phyloP scores from a whole-genome alignment of 352 stramenopile genomes.

The Globisporangium splendens region DNA sequence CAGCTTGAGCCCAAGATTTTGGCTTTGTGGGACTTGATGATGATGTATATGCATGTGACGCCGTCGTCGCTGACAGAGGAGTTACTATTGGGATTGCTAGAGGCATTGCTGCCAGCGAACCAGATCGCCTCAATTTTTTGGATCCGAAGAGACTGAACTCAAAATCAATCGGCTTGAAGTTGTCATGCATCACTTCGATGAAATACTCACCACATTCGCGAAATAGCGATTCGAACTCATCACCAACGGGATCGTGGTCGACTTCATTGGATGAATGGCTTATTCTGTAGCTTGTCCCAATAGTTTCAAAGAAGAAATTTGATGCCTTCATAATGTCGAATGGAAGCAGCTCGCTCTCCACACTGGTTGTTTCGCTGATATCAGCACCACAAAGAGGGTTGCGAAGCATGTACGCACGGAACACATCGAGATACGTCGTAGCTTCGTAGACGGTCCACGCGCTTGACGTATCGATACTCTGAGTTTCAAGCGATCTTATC shows the following conservation, averaged over 20 bases:
- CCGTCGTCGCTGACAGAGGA: slow-evolving; percentile 7
- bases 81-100: slow-evolving; percentile 16
- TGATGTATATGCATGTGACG: slow-evolving; percentile 1
- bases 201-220: slow-evolving; percentile 17
- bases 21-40: slow-evolving; percentile 28
- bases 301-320: slow-evolving; percentile 61
- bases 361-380: slow-evolving; percentile 5
- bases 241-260: slow-evolving; percentile 14
- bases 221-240: slow-evolving; percentile 28
- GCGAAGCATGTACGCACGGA: slow-evolving; percentile 53
- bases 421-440: slow-evolving; percentile 56
- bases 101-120: slow-evolving; percentile 16
- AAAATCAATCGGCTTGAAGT: slow-evolving; percentile 47
- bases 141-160: slow-evolving; percentile 27
- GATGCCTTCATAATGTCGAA: slow-evolving; percentile 30
- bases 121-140: slow-evolving; percentile 20
- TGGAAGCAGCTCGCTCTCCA: slow-evolving; percentile 15
- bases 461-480: background rate
- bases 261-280: slow-evolving; percentile 17
- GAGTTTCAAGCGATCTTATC: background rate
- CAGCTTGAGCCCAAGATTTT: slow-evolving; percentile 49
- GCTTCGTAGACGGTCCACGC: slow-evolving; percentile 51
- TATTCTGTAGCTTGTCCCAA: slow-evolving; percentile 58
- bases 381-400: slow-evolving; percentile 14
- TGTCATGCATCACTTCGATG: slow-evolving; percentile 43